These are phyloP conservation scores for Fraxinus velutina DNA, from an alignment of 305 asterid species.

Conservation along the genomic window DNA sequence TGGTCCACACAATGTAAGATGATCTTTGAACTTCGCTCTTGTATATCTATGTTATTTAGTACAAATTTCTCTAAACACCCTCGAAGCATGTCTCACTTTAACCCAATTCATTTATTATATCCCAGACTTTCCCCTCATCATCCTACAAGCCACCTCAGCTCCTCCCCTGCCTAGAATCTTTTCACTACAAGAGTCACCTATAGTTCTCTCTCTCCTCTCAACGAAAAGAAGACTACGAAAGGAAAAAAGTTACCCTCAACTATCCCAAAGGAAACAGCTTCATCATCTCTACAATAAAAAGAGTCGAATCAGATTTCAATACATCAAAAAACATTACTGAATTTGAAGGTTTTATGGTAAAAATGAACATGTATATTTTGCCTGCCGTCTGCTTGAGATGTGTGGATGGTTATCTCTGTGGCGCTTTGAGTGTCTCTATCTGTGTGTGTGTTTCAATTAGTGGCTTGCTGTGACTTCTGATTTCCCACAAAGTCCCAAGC, in stretches of 20 bases:
- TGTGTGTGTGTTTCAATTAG: neutral
- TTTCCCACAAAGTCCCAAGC: neutral
- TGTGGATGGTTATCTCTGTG: neutral
- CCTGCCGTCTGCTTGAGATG: neutral
- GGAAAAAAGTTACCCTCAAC: neutral
- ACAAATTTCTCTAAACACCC: neutral
- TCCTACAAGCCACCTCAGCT: neutral
- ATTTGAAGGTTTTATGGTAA: neutral
- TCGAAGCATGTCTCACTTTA: neutral
- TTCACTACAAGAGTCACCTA: neutral
- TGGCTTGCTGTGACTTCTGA: neutral
- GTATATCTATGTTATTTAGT: neutral
- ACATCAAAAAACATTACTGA: neutral
- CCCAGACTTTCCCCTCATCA: neutral
- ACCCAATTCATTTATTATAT: neutral
- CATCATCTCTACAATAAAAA: neutral
- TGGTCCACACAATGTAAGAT: constrained; percentile 41
- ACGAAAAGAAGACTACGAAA: neutral
- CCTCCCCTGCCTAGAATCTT: neutral
- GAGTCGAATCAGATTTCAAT: neutral
- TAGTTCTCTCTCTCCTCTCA: neutral
- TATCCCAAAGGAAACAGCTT: neutral
- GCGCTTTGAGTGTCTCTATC: neutral
- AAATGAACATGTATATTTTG: neutral
- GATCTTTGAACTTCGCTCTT: neutral